Conservation (phyloP, 495 filamentous ascomycete species). For the Trypethelium eluteriae region DNA sequence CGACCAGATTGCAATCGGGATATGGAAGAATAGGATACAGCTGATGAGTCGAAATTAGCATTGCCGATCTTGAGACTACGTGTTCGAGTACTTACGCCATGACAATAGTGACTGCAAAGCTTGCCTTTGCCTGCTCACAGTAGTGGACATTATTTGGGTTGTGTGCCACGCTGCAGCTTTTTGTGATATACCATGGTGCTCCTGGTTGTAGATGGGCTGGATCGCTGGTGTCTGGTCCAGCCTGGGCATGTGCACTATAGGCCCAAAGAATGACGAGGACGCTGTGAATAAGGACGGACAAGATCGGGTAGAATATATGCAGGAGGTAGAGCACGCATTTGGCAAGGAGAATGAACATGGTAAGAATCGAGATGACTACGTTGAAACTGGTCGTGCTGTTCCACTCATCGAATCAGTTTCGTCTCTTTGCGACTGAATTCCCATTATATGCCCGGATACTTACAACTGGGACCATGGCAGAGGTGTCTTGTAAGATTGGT, state of each 20-base stretch:
- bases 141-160: constrained; percentile 50
- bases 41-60: constrained; percentile 21
- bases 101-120: constrained; percentile 62
- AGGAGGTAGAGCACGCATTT: constrained; percentile 63
- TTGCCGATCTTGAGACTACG: background rate
- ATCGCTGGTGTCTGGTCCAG: constrained; percentile 73
- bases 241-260: constrained; percentile 62
- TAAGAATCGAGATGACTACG: constrained; percentile 71
- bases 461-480: constrained; percentile 80
- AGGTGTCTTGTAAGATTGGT: constrained; percentile 56
- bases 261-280: constrained; percentile 56
- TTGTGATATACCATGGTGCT: constrained; percentile 76
- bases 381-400: constrained; percentile 71
- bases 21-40: constrained; percentile 29
- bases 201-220: constrained; percentile 55
- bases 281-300: constrained; percentile 53
- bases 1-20: constrained; percentile 32
- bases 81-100: constrained; percentile 54
- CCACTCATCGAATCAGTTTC: background rate
- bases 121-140: constrained; percentile 68
- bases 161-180: constrained; percentile 60
- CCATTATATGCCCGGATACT: constrained; percentile 32
- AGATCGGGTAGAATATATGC: constrained; percentile 62
- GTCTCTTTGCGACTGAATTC: background rate
- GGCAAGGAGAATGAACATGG: constrained; percentile 57